phyloP scores from a whole-genome alignment of 2,329 filamentous ascomycete species.

The Alternaria viburni region DNA sequence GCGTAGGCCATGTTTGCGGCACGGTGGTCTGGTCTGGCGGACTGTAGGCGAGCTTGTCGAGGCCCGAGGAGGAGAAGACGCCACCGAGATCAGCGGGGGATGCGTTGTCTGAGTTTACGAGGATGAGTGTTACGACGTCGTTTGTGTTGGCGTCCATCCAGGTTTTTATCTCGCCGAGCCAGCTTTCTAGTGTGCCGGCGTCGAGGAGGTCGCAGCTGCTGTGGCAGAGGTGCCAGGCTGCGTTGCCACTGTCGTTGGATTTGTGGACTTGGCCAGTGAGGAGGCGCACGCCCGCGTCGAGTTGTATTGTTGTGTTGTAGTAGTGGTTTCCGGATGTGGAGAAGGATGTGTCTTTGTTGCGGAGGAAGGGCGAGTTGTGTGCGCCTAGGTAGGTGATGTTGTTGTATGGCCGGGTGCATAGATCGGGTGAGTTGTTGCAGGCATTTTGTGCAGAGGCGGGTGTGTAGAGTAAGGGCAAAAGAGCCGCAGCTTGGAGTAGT shows the following conservation, averaged over 20 bases:
- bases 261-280: conserved; percentile 76
- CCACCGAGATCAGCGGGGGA: conserved; percentile 61
- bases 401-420: conserved; percentile 75
- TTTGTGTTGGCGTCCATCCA: conserved; percentile 75
- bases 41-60: conserved; percentile 65
- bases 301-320: conserved; percentile 73
- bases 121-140: conserved; percentile 76
- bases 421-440: conserved; percentile 81
- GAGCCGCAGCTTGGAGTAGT: conserved; percentile 32
- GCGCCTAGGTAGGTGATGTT: conserved; percentile 80
- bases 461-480: conserved; percentile 38
- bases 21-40: conserved; percentile 54
- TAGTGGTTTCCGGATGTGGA: conserved; percentile 74
- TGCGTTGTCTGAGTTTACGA: conserved; percentile 72
- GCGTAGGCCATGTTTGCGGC: conserved; percentile 69
- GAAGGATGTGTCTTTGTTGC: conserved; percentile 66
- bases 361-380: conserved; percentile 75
- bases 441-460: conserved; percentile 51
- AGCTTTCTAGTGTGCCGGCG: conserved; percentile 68
- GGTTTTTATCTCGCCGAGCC: conserved; percentile 67
- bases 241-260: conserved; percentile 48
- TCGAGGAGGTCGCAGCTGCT: conserved; percentile 71
- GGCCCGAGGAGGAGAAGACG: conserved; percentile 56
- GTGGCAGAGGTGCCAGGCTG: conserved; percentile 72
- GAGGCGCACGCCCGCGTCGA: conserved; percentile 73